Evolutionary conservation across 805 yeast genomes (phyloP), one percentile per base, ranked within the genome.

Genomic region (Kluyveromyces aestuarii): DNA sequence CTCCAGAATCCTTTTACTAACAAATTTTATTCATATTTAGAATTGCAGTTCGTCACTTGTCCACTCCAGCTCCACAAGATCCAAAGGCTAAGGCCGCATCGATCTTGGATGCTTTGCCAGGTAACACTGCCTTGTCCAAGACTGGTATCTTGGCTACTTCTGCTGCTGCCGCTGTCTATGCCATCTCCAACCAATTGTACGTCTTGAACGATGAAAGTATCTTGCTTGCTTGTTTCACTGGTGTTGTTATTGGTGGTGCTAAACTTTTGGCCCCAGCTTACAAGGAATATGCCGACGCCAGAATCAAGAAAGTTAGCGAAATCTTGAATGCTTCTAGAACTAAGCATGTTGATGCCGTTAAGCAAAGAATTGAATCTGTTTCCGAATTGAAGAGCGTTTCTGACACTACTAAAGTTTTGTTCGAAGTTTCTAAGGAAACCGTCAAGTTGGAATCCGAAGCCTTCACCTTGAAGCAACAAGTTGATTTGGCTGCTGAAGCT

Each of bases 141-240:
- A 88, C 97, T 54, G 96, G 97, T 66, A 79, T 90, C 65, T 76
- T 93, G 64, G 96, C 96, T 63, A 90, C 99, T 48, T 80, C 91
- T 53, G 81, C 96, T 52, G 97, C 97, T 54, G 98, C 96, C 50
- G 82, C 95, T 52, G 70, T 91, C 59, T 93, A 89, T 73, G 96
- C 96, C 57, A 83, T 93, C 67, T 85, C 96, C 62, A 88, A 87
- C 72, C 95, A 88, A 72, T 77, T 93, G 59, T 84, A 90, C 72
- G 87, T 93, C 59, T 77, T 93, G 65, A 95, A 91, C 72, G 97
- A 89, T 67, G 99, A 93, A 79, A 78, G 96, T 64, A 80, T 88
- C 60, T 75, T 93, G 69, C 77, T 89, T 48, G 79, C 77, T 54
- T 82, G 95, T 52, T 93, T 93, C 71, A 69, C 81, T 51, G 84